Evolutionary conservation across 1,284 basidiomycete genomes (phyloP).

Genomic region (Lentinula novae-zelandiae): DNA sequence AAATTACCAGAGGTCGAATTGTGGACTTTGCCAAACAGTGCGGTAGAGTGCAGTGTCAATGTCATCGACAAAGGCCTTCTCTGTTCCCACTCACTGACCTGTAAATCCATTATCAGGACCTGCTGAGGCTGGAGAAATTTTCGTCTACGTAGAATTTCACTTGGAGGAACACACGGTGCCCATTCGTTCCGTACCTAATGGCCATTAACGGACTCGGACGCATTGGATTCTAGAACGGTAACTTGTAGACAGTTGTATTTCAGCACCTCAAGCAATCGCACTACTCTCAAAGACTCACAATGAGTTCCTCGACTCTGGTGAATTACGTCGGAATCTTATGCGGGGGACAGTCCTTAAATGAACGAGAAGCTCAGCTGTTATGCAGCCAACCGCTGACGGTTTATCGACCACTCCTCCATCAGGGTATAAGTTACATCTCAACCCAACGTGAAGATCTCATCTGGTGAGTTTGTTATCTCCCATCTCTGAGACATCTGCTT

Average conservation of each 20-base stretch:
- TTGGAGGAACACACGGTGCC: neutral
- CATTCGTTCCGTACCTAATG: neutral
- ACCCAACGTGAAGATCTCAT: no score
- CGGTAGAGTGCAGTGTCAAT: conserved; percentile 59
- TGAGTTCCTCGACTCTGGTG: no score
- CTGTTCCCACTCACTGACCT: conserved; percentile 95
- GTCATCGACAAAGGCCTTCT: conserved; percentile 92
- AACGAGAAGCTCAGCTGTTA: no score
- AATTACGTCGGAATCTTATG: no score
- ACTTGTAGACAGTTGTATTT: neutral
- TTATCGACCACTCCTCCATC: no score
- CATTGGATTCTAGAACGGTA: neutral
- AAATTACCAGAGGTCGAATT: conserved; percentile 69
- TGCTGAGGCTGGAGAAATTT: conserved; percentile 1
- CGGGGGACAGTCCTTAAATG: no score
- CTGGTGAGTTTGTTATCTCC: no score
- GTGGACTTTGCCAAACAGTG: conserved; percentile 93
- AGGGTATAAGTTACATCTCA: no score
- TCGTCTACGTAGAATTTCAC: neutral
- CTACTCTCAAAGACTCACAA: no score
- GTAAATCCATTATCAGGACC: conserved; percentile 63
- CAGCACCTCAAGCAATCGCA: neutral
- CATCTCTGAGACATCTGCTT: no score
- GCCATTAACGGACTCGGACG: neutral
- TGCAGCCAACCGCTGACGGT: no score